Percentiles rank a stretch among this genome's conserved stretches.
phyloP scores from a whole-genome alignment of 1,284 basidiomycete species.

The Ustilago trichophora region DNA sequence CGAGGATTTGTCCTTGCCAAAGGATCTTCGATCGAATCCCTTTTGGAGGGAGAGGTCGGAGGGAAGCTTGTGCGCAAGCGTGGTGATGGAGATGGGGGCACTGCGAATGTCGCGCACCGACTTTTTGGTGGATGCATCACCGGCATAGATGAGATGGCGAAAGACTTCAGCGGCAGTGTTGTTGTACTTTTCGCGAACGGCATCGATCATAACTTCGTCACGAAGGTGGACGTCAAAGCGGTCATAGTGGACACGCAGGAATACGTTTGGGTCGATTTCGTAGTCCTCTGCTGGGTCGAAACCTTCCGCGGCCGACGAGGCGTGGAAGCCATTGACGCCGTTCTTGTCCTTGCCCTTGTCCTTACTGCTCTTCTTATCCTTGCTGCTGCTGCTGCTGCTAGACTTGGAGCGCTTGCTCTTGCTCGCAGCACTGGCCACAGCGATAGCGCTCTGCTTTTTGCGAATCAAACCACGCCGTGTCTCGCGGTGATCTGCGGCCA shows the following conservation, averaged over 20 bases:
- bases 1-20: conserved; percentile 36
- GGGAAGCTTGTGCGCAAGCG: conserved; percentile 67
- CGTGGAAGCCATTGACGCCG: conserved; percentile 26
- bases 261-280: conserved; percentile 69
- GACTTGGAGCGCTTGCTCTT: conserved; percentile 40
- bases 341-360: conserved; percentile 32
- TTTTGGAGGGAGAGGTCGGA: conserved; percentile 68
- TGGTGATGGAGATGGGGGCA: conserved; percentile 58
- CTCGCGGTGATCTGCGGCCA: conserved; percentile 22
- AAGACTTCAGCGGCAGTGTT: conserved; percentile 57
- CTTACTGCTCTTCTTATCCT: conserved; percentile 46
- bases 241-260: conserved; percentile 86
- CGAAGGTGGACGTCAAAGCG: conserved; percentile 87
- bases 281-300: conserved; percentile 42
- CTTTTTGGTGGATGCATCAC: conserved; percentile 70
- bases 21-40: conserved; percentile 67
- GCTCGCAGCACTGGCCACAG: conserved; percentile 25
- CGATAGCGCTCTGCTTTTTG: conserved; percentile 36
- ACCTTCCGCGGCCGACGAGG: conserved; percentile 21
- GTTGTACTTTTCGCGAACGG: conserved; percentile 60
- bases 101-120: conserved; percentile 40
- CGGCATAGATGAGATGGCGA: conserved; percentile 50
- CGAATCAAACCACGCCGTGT: conserved; percentile 50
- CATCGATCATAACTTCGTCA: conserved; percentile 71
- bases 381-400: conserved; percentile 10